Conservation (phyloP, 805 yeast genomes). For the Wickerhamiella brachini region DNA sequence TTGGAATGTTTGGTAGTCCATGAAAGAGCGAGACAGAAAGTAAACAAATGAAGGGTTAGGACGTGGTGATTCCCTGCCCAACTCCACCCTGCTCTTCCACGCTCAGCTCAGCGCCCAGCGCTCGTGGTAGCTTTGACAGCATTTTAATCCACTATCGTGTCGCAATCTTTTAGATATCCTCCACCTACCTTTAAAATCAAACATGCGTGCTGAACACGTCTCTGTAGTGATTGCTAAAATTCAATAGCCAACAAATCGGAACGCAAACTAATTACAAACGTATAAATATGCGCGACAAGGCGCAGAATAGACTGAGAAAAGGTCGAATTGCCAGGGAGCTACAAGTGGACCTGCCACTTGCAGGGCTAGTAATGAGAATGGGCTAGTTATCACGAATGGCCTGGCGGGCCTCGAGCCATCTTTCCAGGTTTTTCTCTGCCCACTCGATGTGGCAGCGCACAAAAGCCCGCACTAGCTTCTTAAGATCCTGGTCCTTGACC, state of each 20-base stretch:
- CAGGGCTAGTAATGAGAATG: no score
- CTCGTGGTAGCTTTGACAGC: no score
- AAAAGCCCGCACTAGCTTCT: constrained; percentile 38
- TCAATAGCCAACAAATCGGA: no score
- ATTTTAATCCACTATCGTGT: no score
- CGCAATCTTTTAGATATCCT: no score
- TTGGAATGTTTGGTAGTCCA: constrained; percentile 1
- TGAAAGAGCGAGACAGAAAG: not conserved
- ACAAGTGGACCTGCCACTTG: not conserved
- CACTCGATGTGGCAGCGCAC: constrained; percentile 45
- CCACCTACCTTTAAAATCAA: no score
- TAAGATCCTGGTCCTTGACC: constrained; percentile 38
- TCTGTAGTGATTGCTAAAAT: no score
- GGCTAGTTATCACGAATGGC: constrained; percentile 9
- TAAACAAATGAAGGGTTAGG: not conserved
- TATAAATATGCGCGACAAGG: not conserved
- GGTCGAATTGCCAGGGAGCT: not conserved
- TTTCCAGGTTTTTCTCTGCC: constrained; percentile 53
- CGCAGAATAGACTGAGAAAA: not conserved
- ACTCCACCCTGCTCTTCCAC: no score
- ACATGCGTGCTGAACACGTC: no score
- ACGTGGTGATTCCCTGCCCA: no score
- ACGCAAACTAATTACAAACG: not conserved
- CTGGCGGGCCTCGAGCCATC: constrained; percentile 48
- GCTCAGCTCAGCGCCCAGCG: no score